phyloP scores from a whole-genome alignment of 164 flowering plant species.

The Malania oleifera region DNA sequence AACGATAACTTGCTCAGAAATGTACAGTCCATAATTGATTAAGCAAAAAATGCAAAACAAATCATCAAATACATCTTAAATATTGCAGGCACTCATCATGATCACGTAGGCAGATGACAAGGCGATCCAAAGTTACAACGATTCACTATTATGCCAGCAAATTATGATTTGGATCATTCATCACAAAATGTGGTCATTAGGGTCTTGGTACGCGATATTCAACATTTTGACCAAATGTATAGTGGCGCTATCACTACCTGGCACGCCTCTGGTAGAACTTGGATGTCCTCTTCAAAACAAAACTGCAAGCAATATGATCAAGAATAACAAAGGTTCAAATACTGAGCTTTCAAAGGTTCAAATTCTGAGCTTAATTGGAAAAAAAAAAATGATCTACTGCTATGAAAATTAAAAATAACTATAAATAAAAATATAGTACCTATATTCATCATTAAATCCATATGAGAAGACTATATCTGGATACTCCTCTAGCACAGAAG shows the following conservation, averaged over 20 bases:
- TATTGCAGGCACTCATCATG: no score
- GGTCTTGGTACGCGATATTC: neutral
- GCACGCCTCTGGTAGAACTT: slow-evolving; percentile 40
- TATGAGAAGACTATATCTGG: slow-evolving; percentile 34
- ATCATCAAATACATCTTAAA: no score
- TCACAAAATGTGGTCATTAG: no score
- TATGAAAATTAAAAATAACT: neutral
- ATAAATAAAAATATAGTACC: slow-evolving; percentile 12
- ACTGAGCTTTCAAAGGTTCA: neutral
- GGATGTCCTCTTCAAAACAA: slow-evolving; percentile 37
- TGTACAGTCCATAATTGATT: no score
- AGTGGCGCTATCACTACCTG: slow-evolving; percentile 18
- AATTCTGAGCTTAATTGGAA: neutral
- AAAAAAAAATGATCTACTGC: neutral
- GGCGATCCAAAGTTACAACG: no score
- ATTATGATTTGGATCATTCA: no score
- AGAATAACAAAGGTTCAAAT: neutral
- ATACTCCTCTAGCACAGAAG: slow-evolving; percentile 26
- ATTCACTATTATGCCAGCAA: no score
- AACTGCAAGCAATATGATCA: slow-evolving; percentile 17
- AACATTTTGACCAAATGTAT: neutral
- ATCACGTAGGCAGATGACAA: no score
- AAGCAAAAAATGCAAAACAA: no score
- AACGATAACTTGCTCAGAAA: no score
- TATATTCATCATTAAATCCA: slow-evolving; percentile 37